Base-by-base conservation (phyloP, 2,329 filamentous ascomycete species). In the Lasiodiplodia hormozganensis region DNA sequence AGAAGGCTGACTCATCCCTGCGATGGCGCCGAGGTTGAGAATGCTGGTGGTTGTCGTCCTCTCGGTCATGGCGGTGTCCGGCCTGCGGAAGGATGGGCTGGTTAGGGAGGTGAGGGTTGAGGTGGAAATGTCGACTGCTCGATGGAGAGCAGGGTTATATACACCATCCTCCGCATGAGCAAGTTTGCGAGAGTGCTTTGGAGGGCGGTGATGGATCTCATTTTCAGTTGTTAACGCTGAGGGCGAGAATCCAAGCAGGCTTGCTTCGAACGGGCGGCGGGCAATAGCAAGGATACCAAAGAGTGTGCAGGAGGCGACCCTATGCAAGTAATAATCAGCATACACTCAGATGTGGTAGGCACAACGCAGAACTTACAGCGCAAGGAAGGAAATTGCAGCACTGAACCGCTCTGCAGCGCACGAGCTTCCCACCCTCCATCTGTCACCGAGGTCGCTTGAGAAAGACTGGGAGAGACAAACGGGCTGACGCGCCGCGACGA, bases 191-290 rank as follows among this genome's bases (percentile, higher is more conserved):
- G 52, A 68, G 71, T 25, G 69, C 71, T 49, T 16, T 43, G 8
- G n/a, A 54, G 49, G 43, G 6, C 11, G 68, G 71, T 51, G 71
- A n/a, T 67, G n/a, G 72, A 73, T 11, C 36, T 47, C 25, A 66
- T 70, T 7, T 67, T 60, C 11, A 40, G 64, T 51, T 10, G 72
- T 25, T 74, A 72, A 18, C 73, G 18, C 5, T 14, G 43, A 57
- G 18, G 23, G 34, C 11, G 40, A 62, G 14, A n/a, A 38, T 11
- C 65, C 76, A 62, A 78, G 73, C 1, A 79, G 66, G 67, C 76
- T 74, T 12, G 78, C 78, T 68, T 80, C 78, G 56, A 80, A 80
- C 1, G 78, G 78, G 31, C 78, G 77, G 14, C 75, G 72, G 8
- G 78, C 73, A 8, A 73, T 70, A 25, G 75, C 73, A 34, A 80